Evolutionary conservation across 1,284 basidiomycete genomes (phyloP).

Genomic region (Wolfiporia cocos): DNA sequence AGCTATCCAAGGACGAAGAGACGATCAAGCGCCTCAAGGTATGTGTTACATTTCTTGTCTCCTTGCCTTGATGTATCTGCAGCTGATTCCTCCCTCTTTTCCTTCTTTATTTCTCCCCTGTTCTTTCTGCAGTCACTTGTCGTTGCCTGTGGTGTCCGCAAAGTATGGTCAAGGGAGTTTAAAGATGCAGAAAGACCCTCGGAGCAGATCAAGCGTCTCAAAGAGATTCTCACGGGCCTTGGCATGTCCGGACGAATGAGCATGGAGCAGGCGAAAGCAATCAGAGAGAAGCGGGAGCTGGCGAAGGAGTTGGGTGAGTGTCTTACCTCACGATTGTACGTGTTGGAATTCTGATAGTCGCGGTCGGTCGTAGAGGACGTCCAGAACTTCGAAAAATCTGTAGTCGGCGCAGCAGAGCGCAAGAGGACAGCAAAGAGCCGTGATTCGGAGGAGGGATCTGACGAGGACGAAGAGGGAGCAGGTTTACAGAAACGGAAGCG

Average conservation of each 20-base stretch:
- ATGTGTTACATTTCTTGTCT: neutral
- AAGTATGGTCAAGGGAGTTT: slow-evolving; percentile 78
- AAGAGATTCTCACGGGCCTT: slow-evolving; percentile 58
- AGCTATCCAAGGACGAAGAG: slow-evolving; percentile 29
- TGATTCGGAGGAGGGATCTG: slow-evolving; percentile 12
- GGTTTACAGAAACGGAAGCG: slow-evolving; percentile 29
- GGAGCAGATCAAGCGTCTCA: slow-evolving; percentile 63
- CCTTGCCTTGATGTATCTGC: too few species aligned
- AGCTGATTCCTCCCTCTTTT: too few species aligned
- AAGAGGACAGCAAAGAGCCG: slow-evolving; percentile 11
- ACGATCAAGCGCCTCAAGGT: slow-evolving; percentile 33
- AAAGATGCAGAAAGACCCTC: slow-evolving; percentile 49
- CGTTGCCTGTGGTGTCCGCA: slow-evolving; percentile 74
- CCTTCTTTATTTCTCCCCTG: too few species aligned
- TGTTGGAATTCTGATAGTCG: too few species aligned
- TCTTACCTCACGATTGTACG: too few species aligned
- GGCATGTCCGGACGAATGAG: slow-evolving; percentile 80
- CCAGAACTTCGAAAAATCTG: slow-evolving; percentile 42
- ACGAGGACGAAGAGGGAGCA: slow-evolving; percentile 21
- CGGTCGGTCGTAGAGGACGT: slow-evolving; percentile 51
- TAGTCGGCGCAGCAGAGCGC: slow-evolving; percentile 19
- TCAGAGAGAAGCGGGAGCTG: slow-evolving; percentile 68
- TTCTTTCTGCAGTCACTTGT: slow-evolving; percentile 58
- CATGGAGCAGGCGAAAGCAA: slow-evolving; percentile 70
- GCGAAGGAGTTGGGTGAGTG: slow-evolving; percentile 72